phyloP scores from a whole-genome alignment of 768 basidiomycete species.

The Boletus rufocinnamomeus region DNA sequence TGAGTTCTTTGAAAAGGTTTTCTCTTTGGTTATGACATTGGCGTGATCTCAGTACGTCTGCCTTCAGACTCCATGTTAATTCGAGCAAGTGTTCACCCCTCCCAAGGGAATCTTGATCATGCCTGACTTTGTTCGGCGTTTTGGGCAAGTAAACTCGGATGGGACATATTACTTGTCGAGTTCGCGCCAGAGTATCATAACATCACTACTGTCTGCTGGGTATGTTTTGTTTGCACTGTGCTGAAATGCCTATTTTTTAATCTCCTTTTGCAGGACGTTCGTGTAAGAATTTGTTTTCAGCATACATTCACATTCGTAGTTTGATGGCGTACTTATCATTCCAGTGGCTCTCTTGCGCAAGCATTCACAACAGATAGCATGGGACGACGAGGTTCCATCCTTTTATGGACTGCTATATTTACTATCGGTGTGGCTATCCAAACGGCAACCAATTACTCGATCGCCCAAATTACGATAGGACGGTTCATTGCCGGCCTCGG shows the following conservation, averaged over 20 bases:
- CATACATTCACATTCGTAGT: background rate
- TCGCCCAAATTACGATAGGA: constrained; percentile 15
- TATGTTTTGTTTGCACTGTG: background rate
- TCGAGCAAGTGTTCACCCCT: background rate
- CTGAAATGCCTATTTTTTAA: background rate
- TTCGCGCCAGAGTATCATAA: constrained; percentile 21
- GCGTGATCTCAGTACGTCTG: constrained; percentile 18
- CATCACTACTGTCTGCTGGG: constrained; percentile 20
- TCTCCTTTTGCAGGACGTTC: constrained; percentile 10
- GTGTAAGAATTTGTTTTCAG: background rate
- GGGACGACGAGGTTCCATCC: constrained; percentile 18
- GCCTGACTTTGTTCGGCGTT: constrained; percentile 18
- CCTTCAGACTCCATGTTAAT: background rate
- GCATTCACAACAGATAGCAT: constrained; percentile 37
- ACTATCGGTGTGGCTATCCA: constrained; percentile 17
- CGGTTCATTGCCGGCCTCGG: constrained; percentile 18
- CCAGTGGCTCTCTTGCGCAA: constrained; percentile 62
- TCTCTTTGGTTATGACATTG: constrained; percentile 18
- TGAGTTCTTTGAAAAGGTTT: constrained; percentile 10
- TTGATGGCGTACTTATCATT: background rate
- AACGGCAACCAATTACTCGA: constrained; percentile 17
- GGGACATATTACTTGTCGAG: constrained; percentile 19
- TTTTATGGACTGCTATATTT: constrained; percentile 17
- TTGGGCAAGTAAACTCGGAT: constrained; percentile 9
- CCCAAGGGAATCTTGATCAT: constrained; percentile 18